Evolutionary conservation across 2,329 filamentous ascomycete species (phyloP).

Genomic region (Colletotrichum magnum): DNA sequence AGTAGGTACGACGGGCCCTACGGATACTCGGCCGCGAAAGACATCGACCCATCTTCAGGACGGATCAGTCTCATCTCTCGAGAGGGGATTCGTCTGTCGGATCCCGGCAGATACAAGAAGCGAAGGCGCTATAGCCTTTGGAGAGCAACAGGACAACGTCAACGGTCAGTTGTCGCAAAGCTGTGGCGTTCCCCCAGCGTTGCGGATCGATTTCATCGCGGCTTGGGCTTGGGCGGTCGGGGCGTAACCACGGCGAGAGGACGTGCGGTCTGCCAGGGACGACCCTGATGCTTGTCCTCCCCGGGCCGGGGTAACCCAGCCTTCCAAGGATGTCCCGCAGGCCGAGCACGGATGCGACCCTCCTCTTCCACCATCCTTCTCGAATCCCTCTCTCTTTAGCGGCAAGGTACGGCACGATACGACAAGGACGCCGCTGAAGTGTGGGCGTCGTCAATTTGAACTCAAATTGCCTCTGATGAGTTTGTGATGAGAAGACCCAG

Average conservation of each 20-base stretch:
- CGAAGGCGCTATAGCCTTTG: background rate
- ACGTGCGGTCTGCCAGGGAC: constrained; percentile 37
- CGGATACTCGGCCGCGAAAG: background rate
- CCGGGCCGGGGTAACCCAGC: constrained; percentile 32
- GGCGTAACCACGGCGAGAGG: constrained; percentile 22
- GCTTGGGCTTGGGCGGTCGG: constrained; percentile 25
- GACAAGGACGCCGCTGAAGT: constrained; percentile 13
- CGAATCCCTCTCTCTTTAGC: constrained; percentile 34
- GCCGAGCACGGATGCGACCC: constrained; percentile 39
- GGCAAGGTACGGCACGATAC: constrained; percentile 24
- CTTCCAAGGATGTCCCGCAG: constrained; percentile 35
- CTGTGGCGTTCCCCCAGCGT: constrained; percentile 12
- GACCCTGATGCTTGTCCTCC: constrained; percentile 24
- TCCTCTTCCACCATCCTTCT: constrained; percentile 40
- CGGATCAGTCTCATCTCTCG: constrained; percentile 6
- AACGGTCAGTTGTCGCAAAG: constrained; percentile 21
- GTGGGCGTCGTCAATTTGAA: constrained; percentile 36
- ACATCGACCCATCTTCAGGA: background rate
- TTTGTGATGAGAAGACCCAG: constrained; percentile 23
- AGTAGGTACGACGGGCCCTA: background rate
- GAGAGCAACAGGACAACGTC: constrained; percentile 6
- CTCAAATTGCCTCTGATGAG: constrained; percentile 35
- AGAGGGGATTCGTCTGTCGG: background rate
- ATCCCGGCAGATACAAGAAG: background rate
- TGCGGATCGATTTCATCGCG: constrained; percentile 37